Conservation (phyloP, 257 asterid genomes). For the Verbascum thapsus region DNA sequence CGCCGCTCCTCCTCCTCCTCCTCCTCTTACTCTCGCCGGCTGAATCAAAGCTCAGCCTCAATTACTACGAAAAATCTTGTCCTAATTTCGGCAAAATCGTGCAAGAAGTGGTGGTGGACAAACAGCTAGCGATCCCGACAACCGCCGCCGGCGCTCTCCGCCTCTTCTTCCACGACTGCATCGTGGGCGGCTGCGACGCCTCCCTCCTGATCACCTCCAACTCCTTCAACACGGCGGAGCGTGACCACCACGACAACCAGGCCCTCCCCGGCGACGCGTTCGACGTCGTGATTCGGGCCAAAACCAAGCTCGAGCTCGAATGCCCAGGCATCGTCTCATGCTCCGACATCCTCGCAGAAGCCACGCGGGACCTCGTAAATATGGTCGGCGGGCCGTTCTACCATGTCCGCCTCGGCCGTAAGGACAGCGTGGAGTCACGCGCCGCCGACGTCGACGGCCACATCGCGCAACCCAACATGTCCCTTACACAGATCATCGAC, state of each 20-base stretch:
- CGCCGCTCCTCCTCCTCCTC: constrained; percentile 37
- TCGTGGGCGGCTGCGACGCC: constrained; percentile 88
- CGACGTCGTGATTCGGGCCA: constrained; percentile 62
- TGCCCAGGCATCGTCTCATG: constrained; percentile 87
- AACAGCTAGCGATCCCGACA: constrained; percentile 69
- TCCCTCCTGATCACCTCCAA: constrained; percentile 71
- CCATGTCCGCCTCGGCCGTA: constrained; percentile 60
- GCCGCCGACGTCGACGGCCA: constrained; percentile 70
- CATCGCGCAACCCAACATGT: constrained; percentile 66
- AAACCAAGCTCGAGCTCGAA: constrained; percentile 70
- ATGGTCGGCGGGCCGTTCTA: constrained; percentile 86
- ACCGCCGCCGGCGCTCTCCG: constrained; percentile 90
- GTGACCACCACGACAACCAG: constrained; percentile 63
- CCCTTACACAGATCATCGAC: constrained; percentile 47
- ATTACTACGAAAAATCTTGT: constrained; percentile 67
- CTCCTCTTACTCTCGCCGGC: constrained; percentile 33
- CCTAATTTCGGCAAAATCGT: constrained; percentile 57
- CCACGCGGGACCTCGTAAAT: constrained; percentile 65
- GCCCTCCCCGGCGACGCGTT: constrained; percentile 91
- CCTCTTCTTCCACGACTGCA: constrained; percentile 89
- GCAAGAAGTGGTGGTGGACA: constrained; percentile 54
- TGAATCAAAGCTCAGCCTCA: constrained; percentile 42
- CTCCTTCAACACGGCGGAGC: constrained; percentile 52
- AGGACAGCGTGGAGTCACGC: constrained; percentile 51
- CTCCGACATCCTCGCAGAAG: constrained; percentile 75